Conservation (phyloP, 2,329 filamentous ascomycete genomes). For the Colletotrichum horii region DNA sequence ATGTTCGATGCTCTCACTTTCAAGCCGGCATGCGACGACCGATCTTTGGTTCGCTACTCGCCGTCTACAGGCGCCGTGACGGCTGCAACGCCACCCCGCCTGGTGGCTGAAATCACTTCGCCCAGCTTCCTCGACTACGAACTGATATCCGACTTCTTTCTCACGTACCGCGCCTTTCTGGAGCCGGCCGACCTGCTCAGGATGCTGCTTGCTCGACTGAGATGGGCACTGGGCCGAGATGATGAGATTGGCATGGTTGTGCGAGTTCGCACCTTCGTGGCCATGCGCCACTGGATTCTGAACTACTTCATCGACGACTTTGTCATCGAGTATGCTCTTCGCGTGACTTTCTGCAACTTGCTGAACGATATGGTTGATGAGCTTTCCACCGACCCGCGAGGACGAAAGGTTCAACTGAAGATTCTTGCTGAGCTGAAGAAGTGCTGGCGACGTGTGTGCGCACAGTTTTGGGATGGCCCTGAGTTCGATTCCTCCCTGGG, state of each 20-base stretch:
- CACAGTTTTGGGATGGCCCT: constrained; percentile 83
- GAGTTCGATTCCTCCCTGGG: constrained; percentile 67
- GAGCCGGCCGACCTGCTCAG: constrained; percentile 77
- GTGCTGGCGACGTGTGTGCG: constrained; percentile 92
- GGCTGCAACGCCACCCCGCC: constrained; percentile 86
- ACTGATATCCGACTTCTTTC: constrained; percentile 94
- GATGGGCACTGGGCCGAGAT: constrained; percentile 81
- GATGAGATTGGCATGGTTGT: constrained; percentile 92
- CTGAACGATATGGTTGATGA: constrained; percentile 73
- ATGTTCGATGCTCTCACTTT: constrained; percentile 85
- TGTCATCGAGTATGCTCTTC: constrained; percentile 74
- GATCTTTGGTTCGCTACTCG: constrained; percentile 82
- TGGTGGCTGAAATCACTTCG: constrained; percentile 96
- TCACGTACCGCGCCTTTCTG: constrained; percentile 91
- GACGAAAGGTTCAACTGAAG: constrained; percentile 69
- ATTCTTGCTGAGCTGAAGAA: constrained; percentile 95
- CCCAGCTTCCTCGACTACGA: constrained; percentile 97
- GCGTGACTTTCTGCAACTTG: constrained; percentile 78
- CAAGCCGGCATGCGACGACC: constrained; percentile 80
- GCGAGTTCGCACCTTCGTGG: constrained; percentile 94
- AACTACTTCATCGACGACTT: constrained; percentile 99
- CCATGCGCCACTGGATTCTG: constrained; percentile 93
- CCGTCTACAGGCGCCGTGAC: constrained; percentile 74
- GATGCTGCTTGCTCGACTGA: constrained; percentile 83
- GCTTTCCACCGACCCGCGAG: constrained; percentile 48